Evolutionary conservation across 495 filamentous ascomycete species (phyloP).

Genomic region (Paragyromitra xinjiangensis): DNA sequence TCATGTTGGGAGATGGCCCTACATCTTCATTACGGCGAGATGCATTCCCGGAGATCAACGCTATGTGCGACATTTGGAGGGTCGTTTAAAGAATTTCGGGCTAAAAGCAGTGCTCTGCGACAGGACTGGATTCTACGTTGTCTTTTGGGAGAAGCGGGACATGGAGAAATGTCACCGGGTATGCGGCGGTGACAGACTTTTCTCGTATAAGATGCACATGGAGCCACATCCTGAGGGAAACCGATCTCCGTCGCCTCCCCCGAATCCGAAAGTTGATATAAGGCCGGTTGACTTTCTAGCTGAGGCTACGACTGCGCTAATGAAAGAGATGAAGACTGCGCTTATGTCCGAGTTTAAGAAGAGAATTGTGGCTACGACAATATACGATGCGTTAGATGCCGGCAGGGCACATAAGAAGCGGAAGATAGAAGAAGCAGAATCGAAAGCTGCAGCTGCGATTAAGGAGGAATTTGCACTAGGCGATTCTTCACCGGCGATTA

Average conservation of each 20-base stretch:
- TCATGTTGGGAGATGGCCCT: conserved; percentile 82
- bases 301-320: conserved; percentile 78
- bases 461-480: conserved; percentile 34
- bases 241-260: conserved; percentile 57
- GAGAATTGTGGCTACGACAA: conserved; percentile 78
- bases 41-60: conserved; percentile 87
- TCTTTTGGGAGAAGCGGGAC: conserved; percentile 85
- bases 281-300: conserved; percentile 83
- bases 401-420: conserved; percentile 78
- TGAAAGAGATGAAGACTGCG: conserved; percentile 82
- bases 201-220: conserved; percentile 95
- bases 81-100: conserved; percentile 78
- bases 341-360: conserved; percentile 85
- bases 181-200: conserved; percentile 78
- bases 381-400: conserved; percentile 87
- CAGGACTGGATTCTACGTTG: conserved; percentile 85
- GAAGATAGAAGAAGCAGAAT: conserved; percentile 78
- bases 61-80: conserved; percentile 85
- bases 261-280: conserved; percentile 65
- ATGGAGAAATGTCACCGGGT: conserved; percentile 76
- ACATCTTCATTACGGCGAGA: conserved; percentile 87
- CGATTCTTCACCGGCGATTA: conserved; percentile 29
- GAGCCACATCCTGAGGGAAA: conserved; percentile 73
- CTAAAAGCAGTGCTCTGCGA: conserved; percentile 83
- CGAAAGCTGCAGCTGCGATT: conserved; percentile 62